phyloP scores from a whole-genome alignment of 139 green algal species.

The Mesotaenium endlicherianum region DNA sequence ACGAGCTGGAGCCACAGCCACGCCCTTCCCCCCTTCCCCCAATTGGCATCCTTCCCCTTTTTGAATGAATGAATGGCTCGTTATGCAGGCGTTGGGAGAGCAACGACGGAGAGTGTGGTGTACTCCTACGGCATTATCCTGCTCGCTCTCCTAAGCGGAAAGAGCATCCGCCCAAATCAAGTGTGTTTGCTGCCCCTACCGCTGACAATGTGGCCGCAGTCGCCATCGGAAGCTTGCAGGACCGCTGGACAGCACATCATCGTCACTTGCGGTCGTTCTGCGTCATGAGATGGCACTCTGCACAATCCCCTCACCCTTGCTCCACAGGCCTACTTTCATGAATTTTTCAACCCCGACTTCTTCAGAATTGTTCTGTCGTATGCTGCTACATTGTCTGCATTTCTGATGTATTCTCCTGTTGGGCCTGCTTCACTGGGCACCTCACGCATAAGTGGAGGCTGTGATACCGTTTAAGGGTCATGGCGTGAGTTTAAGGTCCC shows the following conservation, averaged over 20 bases:
- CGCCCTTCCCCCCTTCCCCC: background rate
- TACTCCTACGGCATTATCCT: conserved; percentile 3
- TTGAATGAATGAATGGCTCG: background rate
- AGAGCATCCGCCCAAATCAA: background rate
- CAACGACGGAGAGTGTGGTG: background rate
- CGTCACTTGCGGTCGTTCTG: background rate
- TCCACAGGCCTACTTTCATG: background rate
- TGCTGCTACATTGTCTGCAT: background rate
- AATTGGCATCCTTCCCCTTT: background rate
- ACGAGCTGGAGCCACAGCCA: no score
- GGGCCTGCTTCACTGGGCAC: background rate
- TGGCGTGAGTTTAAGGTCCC: no score
- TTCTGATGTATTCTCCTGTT: background rate
- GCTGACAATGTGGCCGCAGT: no score
- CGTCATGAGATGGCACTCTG: background rate
- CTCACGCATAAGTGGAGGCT: no score
- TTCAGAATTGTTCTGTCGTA: background rate
- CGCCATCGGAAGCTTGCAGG: no score
- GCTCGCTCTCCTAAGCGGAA: background rate
- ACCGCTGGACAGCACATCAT: background rate
- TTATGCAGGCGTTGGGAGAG: background rate
- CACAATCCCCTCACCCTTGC: background rate
- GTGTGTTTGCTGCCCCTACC: no score
- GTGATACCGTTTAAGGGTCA: no score
- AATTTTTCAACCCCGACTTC: background rate